phyloP scores from a whole-genome alignment of 208 protist species.

The Crithidia brevicula region DNA sequence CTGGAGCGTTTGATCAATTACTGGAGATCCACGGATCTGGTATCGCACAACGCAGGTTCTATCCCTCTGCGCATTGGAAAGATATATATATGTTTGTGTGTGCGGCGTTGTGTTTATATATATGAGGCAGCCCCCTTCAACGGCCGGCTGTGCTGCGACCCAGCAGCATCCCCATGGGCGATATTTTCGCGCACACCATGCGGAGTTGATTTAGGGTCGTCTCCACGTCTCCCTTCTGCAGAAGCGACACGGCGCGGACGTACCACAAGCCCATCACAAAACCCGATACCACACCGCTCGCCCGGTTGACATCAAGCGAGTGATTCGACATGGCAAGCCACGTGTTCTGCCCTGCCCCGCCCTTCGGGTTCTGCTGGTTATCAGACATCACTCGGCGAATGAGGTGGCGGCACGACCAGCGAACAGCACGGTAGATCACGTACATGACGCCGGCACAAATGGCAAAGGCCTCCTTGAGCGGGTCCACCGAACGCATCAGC shows the following conservation, averaged over 20 bases:
- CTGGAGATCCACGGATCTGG: no score
- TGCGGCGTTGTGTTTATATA: no score
- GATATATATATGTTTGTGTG: no score
- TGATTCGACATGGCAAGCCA: slow-evolving; percentile 32
- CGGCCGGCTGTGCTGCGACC: slow-evolving; percentile 5
- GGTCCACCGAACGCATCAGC: slow-evolving; percentile 44
- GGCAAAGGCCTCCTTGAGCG: slow-evolving; percentile 62
- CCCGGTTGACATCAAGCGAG: slow-evolving; percentile 32
- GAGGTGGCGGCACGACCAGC: slow-evolving; percentile 35
- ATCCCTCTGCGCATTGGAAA: no score
- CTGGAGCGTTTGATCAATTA: no score
- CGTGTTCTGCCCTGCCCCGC: slow-evolving; percentile 23
- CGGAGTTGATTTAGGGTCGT: slow-evolving; percentile 48
- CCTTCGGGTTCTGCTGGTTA: slow-evolving; percentile 1
- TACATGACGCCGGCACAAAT: slow-evolving; percentile 73
- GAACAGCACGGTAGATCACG: slow-evolving; percentile 62
- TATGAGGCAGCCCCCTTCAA: neutral
- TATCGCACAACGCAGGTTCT: no score
- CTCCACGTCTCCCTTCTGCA: slow-evolving; percentile 56
- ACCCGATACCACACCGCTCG: slow-evolving; percentile 46
- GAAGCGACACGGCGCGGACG: slow-evolving; percentile 52
- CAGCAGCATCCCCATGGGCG: slow-evolving; percentile 48
- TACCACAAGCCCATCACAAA: slow-evolving; percentile 64
- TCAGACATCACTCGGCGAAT: slow-evolving; percentile 43
- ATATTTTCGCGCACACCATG: slow-evolving; percentile 40